Percentiles rank a stretch among this genome's conserved stretches.
Evolutionary conservation across 1,139 yeast genomes (phyloP).

Genomic region (Taiozyma sp.): DNA sequence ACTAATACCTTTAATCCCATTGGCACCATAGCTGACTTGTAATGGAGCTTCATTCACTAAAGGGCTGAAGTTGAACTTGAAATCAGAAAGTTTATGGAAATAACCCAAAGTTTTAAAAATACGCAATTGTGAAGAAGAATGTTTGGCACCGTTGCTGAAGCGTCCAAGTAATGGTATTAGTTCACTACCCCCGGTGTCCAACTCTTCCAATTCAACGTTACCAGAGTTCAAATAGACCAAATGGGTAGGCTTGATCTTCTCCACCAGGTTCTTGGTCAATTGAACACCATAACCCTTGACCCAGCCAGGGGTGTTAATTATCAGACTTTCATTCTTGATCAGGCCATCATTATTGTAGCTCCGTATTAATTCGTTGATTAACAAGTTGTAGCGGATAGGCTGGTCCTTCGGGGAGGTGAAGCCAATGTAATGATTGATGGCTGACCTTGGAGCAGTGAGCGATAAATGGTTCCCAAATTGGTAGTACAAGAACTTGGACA

Average conservation of each 20-base stretch:
- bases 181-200: conserved; percentile 9
- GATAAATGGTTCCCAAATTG: conserved; percentile 21
- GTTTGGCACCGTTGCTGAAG: conserved; percentile 32
- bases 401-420: conserved; percentile 67
- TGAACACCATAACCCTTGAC: conserved; percentile 83
- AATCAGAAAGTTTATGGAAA: conserved; percentile 39
- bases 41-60: conserved; percentile 44
- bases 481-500: conserved; percentile 20
- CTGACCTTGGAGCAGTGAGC: conserved; percentile 10
- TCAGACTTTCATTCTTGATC: conserved; percentile 28
- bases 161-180: conserved; percentile 22
- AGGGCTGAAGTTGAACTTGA: conserved; percentile 46
- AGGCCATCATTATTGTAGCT: conserved; percentile 27
- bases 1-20: conserved; percentile 25
- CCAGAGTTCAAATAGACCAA: conserved; percentile 44
- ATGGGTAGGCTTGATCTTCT: conserved; percentile 47
- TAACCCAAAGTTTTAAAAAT: conserved; percentile 46
- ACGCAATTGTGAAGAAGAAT: conserved; percentile 50
- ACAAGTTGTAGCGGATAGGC: conserved; percentile 51
- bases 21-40: conserved; percentile 39
- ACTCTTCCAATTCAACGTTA: conserved; percentile 22
- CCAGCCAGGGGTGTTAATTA: conserved; percentile 93
- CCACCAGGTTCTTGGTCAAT: conserved; percentile 47
- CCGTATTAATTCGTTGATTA: conserved; percentile 40
- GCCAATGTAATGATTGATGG: conserved; percentile 54